Base-by-base conservation (phyloP, 83 land plant genomes). In the Isoetes engelmannii region DNA sequence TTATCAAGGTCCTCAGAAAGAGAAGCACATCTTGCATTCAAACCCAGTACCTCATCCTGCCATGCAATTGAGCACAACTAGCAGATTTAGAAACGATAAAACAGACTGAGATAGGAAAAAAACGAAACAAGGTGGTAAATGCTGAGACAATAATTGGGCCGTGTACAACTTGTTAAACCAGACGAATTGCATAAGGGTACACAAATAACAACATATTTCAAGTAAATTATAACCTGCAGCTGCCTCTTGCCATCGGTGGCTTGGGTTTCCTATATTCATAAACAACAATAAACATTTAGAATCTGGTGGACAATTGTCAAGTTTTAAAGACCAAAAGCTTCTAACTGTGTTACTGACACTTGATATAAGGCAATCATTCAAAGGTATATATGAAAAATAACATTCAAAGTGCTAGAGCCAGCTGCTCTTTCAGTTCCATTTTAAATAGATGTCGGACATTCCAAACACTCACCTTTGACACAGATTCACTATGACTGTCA, bases 1-100 rank as follows among this genome's bases (percentile, higher is more conserved):
- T 80, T 86, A n/a, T 64, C 56, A 17, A 92, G 75, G 47, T 86
- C 93, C 19, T 92, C 97, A 69, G 84, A 93, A 62, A 86, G 67
- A 1, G 68, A 56, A 51, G 86, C 68, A 78, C 77, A 69, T 74
- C 77, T 92, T 47, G 78, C 80, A 69, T 77, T 85, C 63, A 92
- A 75, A 45, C 74, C 63, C 59, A 75, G 21, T 48, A 86, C 19
- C 73, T 92, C 90, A 18, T 59, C 62, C 62, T 59, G 62, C 62
- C 4, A 4, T 42, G 37, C 37, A 28, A 28, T 28, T 28, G 37
- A 28, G 37, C 37, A 28, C 1, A 28, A 28, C 0, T 28, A 28
- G 37, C 65, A 82, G 88, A 81, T 86, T 69, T 45, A 43, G 8
- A 68, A 48, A 17, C 61, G 60, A 48, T 47, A 75, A 45, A 44